Evolutionary conservation across 345 rosid species (phyloP).

Genomic region (Dipteronia dyeriana): DNA sequence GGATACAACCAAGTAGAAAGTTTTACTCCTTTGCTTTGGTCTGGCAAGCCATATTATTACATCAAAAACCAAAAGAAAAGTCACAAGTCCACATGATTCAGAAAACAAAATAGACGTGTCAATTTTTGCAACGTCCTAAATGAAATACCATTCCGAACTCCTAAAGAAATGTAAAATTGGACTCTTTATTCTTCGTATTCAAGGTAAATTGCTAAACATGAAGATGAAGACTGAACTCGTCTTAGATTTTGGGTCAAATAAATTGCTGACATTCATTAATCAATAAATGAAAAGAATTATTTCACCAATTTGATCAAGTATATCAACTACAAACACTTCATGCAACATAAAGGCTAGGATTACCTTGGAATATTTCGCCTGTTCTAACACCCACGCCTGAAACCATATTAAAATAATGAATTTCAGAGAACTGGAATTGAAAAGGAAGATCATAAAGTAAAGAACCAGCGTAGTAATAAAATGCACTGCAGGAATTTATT

Average conservation of each 20-base stretch:
- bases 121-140: neutral
- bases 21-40: neutral
- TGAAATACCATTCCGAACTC: neutral
- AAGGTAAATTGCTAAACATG: neutral
- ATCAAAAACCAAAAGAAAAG: neutral
- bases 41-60: neutral
- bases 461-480: neutral
- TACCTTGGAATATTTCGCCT: conserved; percentile 84
- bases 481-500: neutral
- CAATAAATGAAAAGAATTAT: conserved; percentile 8
- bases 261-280: neutral
- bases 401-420: conserved; percentile 10
- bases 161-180: neutral
- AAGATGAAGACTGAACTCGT: neutral
- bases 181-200: neutral
- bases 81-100: neutral
- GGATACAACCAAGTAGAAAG: neutral
- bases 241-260: neutral
- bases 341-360: conserved; percentile 20
- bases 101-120: neutral
- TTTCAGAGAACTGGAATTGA: neutral
- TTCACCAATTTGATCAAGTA: neutral
- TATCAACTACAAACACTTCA: neutral
- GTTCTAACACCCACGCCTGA: conserved; percentile 80
- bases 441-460: neutral